Evolutionary conservation across 116 monocot genomes (phyloP).

Genomic region (Trichopus zeylanicus): DNA sequence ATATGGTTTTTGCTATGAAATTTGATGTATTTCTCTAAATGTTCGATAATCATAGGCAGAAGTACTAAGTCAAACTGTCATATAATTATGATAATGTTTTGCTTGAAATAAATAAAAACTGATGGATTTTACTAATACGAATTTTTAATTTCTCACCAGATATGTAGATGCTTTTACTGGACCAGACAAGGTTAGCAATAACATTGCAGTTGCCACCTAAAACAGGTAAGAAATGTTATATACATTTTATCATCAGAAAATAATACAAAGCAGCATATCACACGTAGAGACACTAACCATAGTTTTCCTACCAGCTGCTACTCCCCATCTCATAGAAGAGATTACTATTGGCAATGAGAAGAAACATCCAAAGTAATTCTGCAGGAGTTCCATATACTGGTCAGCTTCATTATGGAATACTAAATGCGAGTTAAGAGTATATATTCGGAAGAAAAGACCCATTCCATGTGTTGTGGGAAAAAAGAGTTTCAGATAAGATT

Average conservation of each 20-base stretch:
- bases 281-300: conserved; percentile 39
- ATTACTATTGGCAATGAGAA: conserved; percentile 89
- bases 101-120: background rate
- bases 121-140: background rate
- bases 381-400: conserved; percentile 5
- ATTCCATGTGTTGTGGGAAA: too few relatives aligned
- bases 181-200: conserved; percentile 73
- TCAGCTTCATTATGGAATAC: background rate
- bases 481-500: too few relatives aligned
- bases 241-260: background rate
- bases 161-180: conserved; percentile 87
- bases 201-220: conserved; percentile 79
- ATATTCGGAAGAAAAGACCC: too few relatives aligned
- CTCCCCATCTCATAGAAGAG: conserved; percentile 89
- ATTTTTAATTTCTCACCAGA: conserved; percentile 37
- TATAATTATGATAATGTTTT: background rate
- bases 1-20: too few relatives aligned
- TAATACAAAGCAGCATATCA: background rate
- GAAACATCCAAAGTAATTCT: conserved; percentile 90
- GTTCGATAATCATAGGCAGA: too few relatives aligned
- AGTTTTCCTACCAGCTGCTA: conserved; percentile 88
- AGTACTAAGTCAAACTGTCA: too few relatives aligned
- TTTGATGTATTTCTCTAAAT: too few relatives aligned
- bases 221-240: conserved; percentile 2
- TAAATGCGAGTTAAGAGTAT: too few relatives aligned